Evolutionary conservation across 2,329 filamentous ascomycete species (phyloP).

Genomic region (Fusarium mundagurra): DNA sequence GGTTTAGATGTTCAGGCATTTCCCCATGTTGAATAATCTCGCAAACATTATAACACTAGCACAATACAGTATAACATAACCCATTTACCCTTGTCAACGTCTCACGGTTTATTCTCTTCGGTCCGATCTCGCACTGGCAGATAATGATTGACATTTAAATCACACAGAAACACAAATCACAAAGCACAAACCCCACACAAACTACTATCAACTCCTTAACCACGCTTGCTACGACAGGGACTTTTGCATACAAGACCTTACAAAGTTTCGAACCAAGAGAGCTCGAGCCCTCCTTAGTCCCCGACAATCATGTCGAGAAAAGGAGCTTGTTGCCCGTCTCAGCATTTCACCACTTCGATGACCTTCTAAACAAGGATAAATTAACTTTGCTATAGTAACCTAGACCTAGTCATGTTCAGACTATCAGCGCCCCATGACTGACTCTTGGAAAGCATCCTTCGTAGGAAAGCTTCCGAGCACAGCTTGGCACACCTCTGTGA

Average conservation of each 20-base stretch:
- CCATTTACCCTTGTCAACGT: conserved; percentile 14
- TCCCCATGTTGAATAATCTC: neutral
- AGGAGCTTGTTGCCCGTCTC: neutral
- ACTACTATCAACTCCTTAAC: neutral
- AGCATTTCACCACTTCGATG: neutral
- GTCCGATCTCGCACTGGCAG: conserved; percentile 28
- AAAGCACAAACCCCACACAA: conserved; percentile 20
- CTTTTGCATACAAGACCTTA: neutral
- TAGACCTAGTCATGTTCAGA: conserved; percentile 6
- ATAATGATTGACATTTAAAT: conserved; percentile 28
- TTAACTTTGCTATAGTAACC: neutral
- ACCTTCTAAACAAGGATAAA: conserved; percentile 1
- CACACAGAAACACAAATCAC: conserved; percentile 9
- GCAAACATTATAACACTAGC: conserved; percentile 1
- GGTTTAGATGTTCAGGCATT: too few species aligned
- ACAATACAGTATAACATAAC: neutral
- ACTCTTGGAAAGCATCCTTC: neutral
- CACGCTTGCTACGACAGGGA: neutral
- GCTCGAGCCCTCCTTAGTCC: neutral
- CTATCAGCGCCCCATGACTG: neutral
- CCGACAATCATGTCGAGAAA: neutral
- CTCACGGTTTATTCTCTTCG: conserved; percentile 18
- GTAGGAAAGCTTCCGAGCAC: neutral
- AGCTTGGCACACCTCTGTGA: neutral
- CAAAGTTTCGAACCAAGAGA: conserved; percentile 12